A percentile compares a stretch with the other conserved stretches of the same genome.
Conservation (phyloP, 106 monocot species). For the Chionographis japonica region DNA sequence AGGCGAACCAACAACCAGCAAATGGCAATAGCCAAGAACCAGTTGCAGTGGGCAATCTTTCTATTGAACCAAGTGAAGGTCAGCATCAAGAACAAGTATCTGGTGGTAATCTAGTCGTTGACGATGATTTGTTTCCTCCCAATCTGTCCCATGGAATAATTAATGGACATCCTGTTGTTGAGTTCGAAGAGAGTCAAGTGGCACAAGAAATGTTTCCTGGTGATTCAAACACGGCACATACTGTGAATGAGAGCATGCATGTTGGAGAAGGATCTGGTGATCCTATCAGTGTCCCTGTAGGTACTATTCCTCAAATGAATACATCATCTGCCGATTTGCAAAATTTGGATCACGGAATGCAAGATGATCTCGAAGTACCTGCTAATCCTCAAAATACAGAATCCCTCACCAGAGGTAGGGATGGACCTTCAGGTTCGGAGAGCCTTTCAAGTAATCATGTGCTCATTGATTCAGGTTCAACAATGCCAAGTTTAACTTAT, state of each 20-base stretch:
- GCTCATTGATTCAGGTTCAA: conserved; percentile 35
- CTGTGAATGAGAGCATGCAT: conserved; percentile 13
- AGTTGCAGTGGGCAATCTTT: conserved; percentile 12
- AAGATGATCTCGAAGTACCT: conserved; percentile 26
- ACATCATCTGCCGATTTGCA: conserved; percentile 7
- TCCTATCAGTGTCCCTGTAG: conserved; percentile 6
- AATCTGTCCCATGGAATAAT: conserved; percentile 7
- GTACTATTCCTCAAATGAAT: conserved; percentile 20
- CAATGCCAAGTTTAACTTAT: conserved; percentile 42
- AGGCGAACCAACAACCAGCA: conserved; percentile 18
- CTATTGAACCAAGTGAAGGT: conserved; percentile 18
- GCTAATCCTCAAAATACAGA: conserved; percentile 11
- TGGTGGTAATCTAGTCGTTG: conserved; percentile 5
- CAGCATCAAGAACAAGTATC: conserved; percentile 15
- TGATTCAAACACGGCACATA: conserved; percentile 15
- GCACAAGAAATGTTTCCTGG: conserved; percentile 9
- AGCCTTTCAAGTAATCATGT: conserved; percentile 46
- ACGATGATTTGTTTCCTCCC: conserved; percentile 8
- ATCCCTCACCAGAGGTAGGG: conserved; percentile 9
- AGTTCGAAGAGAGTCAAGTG: conserved; percentile 12
- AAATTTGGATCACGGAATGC: conserved; percentile 23
- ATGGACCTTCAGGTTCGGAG: conserved; percentile 17
- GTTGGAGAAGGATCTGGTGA: neutral
- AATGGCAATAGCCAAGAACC: conserved; percentile 14
- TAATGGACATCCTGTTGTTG: conserved; percentile 22